These are phyloP conservation scores for Yamadazyma sp. DNA, from an alignment of 1,139 yeast genomes.

Conservation along the genomic window DNA sequence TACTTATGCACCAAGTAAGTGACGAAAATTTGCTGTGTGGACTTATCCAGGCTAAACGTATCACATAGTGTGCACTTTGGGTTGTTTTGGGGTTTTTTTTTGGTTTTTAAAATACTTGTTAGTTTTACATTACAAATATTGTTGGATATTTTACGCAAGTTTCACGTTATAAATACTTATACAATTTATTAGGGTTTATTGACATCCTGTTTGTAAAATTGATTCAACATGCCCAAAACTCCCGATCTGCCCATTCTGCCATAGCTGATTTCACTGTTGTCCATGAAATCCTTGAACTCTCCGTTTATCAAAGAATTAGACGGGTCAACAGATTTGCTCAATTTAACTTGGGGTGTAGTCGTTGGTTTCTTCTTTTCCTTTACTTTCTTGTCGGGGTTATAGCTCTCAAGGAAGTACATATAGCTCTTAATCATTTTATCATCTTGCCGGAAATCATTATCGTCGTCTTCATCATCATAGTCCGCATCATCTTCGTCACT, in stretches of 20 bases:
- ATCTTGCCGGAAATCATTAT: slow-evolving; percentile 48
- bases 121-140: neutral
- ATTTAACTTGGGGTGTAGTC: slow-evolving; percentile 4
- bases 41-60: too few relatives aligned
- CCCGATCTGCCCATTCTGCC: slow-evolving; percentile 49
- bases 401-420: slow-evolving; percentile 81
- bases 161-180: too few relatives aligned
- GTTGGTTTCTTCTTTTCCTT: slow-evolving; percentile 2
- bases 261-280: slow-evolving; percentile 23
- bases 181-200: too few relatives aligned
- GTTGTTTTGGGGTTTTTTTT: too few relatives aligned
- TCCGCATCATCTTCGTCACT: slow-evolving; percentile 18
- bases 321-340: slow-evolving; percentile 11
- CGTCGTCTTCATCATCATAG: slow-evolving; percentile 37
- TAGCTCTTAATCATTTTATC: slow-evolving; percentile 93
- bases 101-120: too few relatives aligned
- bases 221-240: slow-evolving; percentile 80
- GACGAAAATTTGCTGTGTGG: too few relatives aligned
- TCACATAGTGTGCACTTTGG: too few relatives aligned
- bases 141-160: too few relatives aligned
- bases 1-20: too few relatives aligned
- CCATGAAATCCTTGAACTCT: slow-evolving; percentile 34
- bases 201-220: slow-evolving; percentile 67
- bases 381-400: slow-evolving; percentile 34
- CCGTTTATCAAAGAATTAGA: slow-evolving; percentile 20